Conservation (phyloP, 2,329 filamentous ascomycete species). For the Xylaria sp. region DNA sequence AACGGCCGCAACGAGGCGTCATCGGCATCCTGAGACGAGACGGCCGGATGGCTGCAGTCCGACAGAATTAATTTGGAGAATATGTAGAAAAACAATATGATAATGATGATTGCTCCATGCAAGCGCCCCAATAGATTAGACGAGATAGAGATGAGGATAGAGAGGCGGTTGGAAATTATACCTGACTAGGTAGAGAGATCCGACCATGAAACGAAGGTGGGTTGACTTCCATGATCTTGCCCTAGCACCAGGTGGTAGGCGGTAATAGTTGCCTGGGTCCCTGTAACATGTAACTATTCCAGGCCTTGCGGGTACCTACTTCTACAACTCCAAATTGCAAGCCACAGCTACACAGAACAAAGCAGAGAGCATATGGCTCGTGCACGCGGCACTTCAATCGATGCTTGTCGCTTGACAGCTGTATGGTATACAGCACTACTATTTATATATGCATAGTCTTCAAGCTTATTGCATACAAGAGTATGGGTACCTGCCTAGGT, state of each 20-base stretch:
- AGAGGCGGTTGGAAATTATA: background rate
- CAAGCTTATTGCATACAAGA: constrained; percentile 5
- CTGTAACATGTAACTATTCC: background rate
- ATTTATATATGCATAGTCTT: background rate
- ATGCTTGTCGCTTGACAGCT: background rate
- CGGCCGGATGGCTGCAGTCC: constrained; percentile 24
- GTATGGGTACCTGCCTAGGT: constrained; percentile 2
- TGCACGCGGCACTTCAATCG: background rate
- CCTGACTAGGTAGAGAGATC: background rate
- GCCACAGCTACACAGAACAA: constrained; percentile 10
- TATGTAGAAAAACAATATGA: background rate
- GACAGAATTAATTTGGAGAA: background rate
- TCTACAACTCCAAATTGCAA: background rate
- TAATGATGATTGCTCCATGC: background rate
- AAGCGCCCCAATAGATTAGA: background rate
- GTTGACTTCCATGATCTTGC: constrained; percentile 2
- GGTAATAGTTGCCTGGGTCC: background rate
- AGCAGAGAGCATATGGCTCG: constrained; percentile 17
- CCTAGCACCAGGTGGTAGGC: background rate
- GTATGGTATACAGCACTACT: background rate
- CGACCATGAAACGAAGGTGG: constrained; percentile 16
- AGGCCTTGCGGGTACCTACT: background rate
- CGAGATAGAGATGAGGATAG: background rate
- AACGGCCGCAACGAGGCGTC: constrained; percentile 15
- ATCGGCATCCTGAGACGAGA: constrained; percentile 29